phyloP scores from a whole-genome alignment of 192 early-diverging fungal genomes.

The Linnemannia elongata region DNA sequence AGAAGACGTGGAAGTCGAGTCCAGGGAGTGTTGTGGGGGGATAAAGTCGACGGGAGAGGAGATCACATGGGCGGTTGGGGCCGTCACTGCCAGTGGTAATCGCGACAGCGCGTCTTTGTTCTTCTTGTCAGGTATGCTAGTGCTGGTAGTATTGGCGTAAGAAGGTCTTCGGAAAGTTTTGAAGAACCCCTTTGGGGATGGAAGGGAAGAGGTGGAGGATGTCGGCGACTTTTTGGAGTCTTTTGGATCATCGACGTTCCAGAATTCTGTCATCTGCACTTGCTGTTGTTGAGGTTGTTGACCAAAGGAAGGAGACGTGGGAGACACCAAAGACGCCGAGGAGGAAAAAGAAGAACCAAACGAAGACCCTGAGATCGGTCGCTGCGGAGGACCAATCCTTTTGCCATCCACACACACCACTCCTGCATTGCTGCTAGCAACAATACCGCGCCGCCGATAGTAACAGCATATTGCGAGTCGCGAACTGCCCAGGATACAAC shows the following conservation, averaged over 20 bases:
- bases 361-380: background rate
- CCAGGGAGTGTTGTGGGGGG: background rate
- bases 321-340: background rate
- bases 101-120: background rate
- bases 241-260: background rate
- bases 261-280: background rate
- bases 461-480: slow-evolving; percentile 21
- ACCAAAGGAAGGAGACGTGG: no score
- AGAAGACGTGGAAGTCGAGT: background rate
- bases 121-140: background rate
- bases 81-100: background rate
- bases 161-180: background rate
- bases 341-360: background rate
- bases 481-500: slow-evolving; percentile 19
- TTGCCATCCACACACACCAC: slow-evolving; percentile 6
- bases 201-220: background rate
- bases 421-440: background rate
- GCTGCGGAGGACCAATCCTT: background rate
- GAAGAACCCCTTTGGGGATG: background rate
- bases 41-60: slow-evolving; percentile 7
- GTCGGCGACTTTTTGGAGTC: background rate
- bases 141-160: background rate
- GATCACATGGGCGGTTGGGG: background rate
- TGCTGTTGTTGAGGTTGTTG: background rate
- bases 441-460: background rate